Evolutionary conservation across 2,329 filamentous ascomycete species (phyloP).

Genomic region (Bipolaris sorokiniana): DNA sequence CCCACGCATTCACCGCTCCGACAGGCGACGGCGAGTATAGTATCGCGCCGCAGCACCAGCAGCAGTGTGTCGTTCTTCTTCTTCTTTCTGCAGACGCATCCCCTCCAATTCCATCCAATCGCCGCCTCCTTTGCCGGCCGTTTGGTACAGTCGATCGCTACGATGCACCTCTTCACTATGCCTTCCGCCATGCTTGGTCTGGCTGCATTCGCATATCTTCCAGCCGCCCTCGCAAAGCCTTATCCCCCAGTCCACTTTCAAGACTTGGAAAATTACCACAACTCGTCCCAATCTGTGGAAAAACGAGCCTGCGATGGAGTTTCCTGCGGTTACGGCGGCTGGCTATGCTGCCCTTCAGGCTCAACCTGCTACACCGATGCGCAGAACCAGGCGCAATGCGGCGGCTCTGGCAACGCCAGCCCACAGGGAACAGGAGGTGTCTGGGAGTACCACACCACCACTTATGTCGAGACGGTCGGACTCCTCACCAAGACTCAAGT

Average conservation of each 20-base stretch:
- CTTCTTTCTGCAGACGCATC: conserved; percentile 13
- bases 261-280: conserved; percentile 38
- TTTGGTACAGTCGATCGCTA: conserved; percentile 14
- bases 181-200: conserved; percentile 68
- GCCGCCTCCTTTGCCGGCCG: conserved; percentile 11
- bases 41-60: conserved; percentile 1
- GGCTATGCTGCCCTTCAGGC: conserved; percentile 45
- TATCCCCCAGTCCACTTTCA: conserved; percentile 39
- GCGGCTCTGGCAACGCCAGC: conserved; percentile 29
- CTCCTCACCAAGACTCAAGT: conserved; percentile 61
- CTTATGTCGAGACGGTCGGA: conserved; percentile 60
- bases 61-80: conserved; percentile 1
- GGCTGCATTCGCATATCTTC: conserved; percentile 54
- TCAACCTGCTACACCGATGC: conserved; percentile 42
- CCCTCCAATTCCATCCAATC: conserved; percentile 13
- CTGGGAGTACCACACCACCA: conserved; percentile 65
- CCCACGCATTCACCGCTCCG: conserved; percentile 25
- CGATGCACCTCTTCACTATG: conserved; percentile 58
- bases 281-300: conserved; percentile 34
- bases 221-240: conserved; percentile 58
- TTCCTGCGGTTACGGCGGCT: conserved; percentile 43
- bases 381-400: conserved; percentile 47
- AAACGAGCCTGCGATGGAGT: conserved; percentile 25
- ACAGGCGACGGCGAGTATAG: conserved; percentile 5
- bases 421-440: conserved; percentile 46